These are phyloP conservation scores for Linnemannia elongata DNA, from an alignment of 192 early-diverging fungal species.

Conservation along the genomic window DNA sequence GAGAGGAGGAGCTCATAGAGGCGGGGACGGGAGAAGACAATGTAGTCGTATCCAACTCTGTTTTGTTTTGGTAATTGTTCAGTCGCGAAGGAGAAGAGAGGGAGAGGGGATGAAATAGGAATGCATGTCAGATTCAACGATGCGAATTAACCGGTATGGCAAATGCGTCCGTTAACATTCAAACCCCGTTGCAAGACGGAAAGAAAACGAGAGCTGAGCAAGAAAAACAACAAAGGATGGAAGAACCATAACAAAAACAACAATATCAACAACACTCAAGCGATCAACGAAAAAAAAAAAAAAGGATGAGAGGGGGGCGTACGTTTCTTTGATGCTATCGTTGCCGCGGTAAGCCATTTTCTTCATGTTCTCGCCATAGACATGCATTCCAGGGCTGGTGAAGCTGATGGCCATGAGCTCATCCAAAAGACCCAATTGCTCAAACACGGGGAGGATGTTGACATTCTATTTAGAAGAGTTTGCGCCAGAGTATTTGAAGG, in stretches of 20 bases:
- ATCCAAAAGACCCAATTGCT: constrained; percentile 35
- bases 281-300: too few relatives aligned
- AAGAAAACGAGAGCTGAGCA: background rate
- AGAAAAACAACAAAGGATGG: background rate
- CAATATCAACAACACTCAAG: background rate
- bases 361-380: constrained; percentile 33
- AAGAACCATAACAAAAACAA: too few relatives aligned
- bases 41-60: constrained; percentile 39
- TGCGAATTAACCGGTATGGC: background rate
- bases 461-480: constrained; percentile 17
- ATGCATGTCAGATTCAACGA: background rate
- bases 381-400: constrained; percentile 23
- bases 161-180: background rate
- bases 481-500: too few relatives aligned
- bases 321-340: constrained; percentile 37
- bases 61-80: background rate
- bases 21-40: constrained; percentile 34
- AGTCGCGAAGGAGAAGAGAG: background rate
- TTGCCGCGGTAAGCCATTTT: constrained; percentile 36
- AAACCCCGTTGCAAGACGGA: background rate
- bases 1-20: constrained; percentile 38
- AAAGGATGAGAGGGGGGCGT: background rate
- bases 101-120: background rate
- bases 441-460: constrained; percentile 48
- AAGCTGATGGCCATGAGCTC: constrained; percentile 39